These are phyloP conservation scores for Herpetomonas tarakana DNA, from an alignment of 208 protist species.

Conservation along the genomic window DNA sequence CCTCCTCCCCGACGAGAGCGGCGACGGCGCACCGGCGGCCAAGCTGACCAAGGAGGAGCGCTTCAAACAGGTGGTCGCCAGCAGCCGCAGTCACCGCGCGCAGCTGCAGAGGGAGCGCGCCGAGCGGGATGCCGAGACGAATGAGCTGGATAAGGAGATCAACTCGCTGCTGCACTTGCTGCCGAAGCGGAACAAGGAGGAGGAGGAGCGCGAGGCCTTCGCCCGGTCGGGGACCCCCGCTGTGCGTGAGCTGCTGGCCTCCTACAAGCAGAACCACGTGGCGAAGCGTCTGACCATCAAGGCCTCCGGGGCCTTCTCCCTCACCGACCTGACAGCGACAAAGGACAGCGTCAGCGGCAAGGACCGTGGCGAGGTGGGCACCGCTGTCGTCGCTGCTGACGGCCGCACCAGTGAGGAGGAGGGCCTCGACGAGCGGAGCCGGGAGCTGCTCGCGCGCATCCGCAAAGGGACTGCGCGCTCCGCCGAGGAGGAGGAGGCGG, in stretches of 20 bases:
- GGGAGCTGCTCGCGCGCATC: neutral
- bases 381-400: neutral
- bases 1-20: constrained; percentile 9
- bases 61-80: constrained; percentile 65
- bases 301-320: constrained; percentile 34
- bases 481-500: neutral
- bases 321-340: constrained; percentile 6
- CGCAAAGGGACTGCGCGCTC: neutral
- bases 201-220: constrained; percentile 67
- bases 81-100: constrained; percentile 54
- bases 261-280: constrained; percentile 35
- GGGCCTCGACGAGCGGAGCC: constrained; percentile 9
- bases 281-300: constrained; percentile 50
- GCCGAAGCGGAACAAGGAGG: constrained; percentile 46
- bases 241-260: constrained; percentile 49
- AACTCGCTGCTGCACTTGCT: constrained; percentile 65
- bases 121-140: constrained; percentile 50
- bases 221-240: constrained; percentile 45
- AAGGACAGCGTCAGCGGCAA: neutral
- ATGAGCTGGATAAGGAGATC: constrained; percentile 66
- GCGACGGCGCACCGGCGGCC: constrained; percentile 11
- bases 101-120: constrained; percentile 65
- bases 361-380: neutral
- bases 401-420: constrained; percentile 6
- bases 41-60: constrained; percentile 55